A percentile compares a stretch with the other conserved stretches of the same genome.
Conservation (phyloP, 345 rosid species). For the Arabidopsis arenosa region DNA sequence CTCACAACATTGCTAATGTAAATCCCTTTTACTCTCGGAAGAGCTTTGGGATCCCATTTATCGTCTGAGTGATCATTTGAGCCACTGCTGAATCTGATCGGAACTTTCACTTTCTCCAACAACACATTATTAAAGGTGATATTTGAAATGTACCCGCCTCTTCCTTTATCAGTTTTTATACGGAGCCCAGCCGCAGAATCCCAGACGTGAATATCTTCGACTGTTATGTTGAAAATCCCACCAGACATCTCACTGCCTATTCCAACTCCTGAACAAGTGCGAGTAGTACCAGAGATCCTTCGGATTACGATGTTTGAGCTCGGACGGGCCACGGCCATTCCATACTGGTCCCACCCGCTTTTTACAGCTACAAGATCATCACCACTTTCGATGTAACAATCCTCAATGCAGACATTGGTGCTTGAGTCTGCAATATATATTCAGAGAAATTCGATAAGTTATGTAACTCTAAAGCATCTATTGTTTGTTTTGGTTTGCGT, state of each 20-base stretch:
- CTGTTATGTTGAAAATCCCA: constrained; percentile 70
- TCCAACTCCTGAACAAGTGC: constrained; percentile 94
- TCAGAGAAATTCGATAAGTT: background rate
- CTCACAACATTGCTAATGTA: constrained; percentile 65
- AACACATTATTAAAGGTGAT: constrained; percentile 61
- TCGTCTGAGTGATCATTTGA: constrained; percentile 91
- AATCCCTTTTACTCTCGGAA: constrained; percentile 77
- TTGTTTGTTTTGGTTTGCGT: too few relatives aligned
- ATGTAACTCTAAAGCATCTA: too few relatives aligned
- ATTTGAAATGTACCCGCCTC: constrained; percentile 88
- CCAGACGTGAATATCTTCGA: constrained; percentile 84
- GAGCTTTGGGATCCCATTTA: constrained; percentile 82
- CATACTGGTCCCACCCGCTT: constrained; percentile 98
- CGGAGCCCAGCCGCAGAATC: constrained; percentile 91
- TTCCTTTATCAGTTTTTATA: constrained; percentile 84
- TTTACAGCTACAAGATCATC: constrained; percentile 96
- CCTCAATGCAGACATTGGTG: constrained; percentile 89
- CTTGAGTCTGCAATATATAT: constrained; percentile 74
- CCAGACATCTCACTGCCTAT: constrained; percentile 99
- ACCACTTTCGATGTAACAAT: constrained; percentile 92
- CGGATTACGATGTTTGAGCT: constrained; percentile 77
- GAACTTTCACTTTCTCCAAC: constrained; percentile 88
- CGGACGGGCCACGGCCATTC: constrained; percentile 81
- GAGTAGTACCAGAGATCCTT: constrained; percentile 90
- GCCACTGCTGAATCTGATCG: constrained; percentile 86